Conservation (phyloP, 495 filamentous ascomycete species). For the Trichoderma orchidacearum region DNA sequence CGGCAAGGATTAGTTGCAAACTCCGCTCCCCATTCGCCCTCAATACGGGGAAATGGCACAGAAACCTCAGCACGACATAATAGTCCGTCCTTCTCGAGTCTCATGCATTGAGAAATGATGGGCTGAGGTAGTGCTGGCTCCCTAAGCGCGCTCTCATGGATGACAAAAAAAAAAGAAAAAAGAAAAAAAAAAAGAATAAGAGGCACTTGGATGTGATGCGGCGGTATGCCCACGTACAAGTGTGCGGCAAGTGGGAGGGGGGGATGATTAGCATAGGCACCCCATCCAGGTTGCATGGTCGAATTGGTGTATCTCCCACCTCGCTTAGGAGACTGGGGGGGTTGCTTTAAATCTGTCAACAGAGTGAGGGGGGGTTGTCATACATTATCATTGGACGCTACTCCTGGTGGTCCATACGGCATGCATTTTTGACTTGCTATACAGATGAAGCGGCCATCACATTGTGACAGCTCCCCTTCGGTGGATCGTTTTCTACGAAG, state of each 20-base stretch:
- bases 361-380: neutral
- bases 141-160: too few species aligned
- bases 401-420: neutral
- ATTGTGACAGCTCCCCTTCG: neutral
- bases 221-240: too few species aligned
- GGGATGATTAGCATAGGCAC: slow-evolving; percentile 3
- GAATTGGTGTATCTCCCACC: slow-evolving; percentile 1
- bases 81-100: neutral
- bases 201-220: too few species aligned
- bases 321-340: neutral
- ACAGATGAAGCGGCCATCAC: neutral
- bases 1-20: too few species aligned
- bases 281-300: slow-evolving; percentile 3
- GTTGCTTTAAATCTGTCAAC: neutral
- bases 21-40: neutral
- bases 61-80: neutral
- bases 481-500: too few species aligned
- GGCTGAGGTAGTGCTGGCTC: too few species aligned
- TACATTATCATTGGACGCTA: neutral
- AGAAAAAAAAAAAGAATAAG: too few species aligned
- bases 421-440: neutral
- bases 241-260: neutral
- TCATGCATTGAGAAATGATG: too few species aligned
- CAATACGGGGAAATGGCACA: neutral
- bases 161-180: too few species aligned